phyloP scores from a whole-genome alignment of 139 green algal species.

The Chlorella sorokiniana region DNA sequence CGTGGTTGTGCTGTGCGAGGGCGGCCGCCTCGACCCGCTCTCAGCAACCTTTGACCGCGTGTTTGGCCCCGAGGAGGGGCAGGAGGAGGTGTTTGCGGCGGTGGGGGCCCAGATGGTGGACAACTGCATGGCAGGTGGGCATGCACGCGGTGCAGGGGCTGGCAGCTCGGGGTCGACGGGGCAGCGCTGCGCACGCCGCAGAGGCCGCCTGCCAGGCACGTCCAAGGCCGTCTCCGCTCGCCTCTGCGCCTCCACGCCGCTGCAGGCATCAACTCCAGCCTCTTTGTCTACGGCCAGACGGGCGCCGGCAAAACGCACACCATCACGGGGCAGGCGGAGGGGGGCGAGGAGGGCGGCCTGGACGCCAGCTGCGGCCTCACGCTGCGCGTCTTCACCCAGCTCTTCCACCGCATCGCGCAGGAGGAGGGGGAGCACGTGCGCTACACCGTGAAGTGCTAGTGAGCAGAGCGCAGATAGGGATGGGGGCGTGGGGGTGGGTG shows the following conservation, averaged over 20 bases:
- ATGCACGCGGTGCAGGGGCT: not conserved
- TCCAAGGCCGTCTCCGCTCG: not conserved
- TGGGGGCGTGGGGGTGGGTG: not conserved
- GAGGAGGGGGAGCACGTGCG: conserved; percentile 47
- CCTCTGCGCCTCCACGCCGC: not conserved
- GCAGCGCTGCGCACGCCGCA: not conserved
- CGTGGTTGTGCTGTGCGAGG: conserved; percentile 42
- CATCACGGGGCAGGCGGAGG: conserved; percentile 60
- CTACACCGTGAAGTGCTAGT: conserved; percentile 52
- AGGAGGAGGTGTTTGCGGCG: conserved; percentile 71
- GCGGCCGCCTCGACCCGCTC: conserved; percentile 40
- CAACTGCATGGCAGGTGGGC: conserved; percentile 63
- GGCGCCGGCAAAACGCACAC: conserved; percentile 81
- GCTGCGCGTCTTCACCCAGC: conserved; percentile 79
- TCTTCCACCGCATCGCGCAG: conserved; percentile 76
- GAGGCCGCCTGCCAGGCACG: not conserved
- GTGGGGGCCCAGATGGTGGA: conserved; percentile 70
- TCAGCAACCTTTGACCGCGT: conserved; percentile 65
- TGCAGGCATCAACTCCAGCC: conserved; percentile 73
- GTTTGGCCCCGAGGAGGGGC: conserved; percentile 45
- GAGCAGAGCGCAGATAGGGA: not conserved
- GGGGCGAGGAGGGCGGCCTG: conserved; percentile 26
- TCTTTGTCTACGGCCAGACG: conserved; percentile 80
- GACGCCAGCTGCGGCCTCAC: conserved; percentile 64
- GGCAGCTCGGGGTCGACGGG: not conserved